Percentiles rank a stretch among this genome's conserved stretches.
Evolutionary conservation across 345 rosid genomes (phyloP).

Genomic region (Jatropha curcas): DNA sequence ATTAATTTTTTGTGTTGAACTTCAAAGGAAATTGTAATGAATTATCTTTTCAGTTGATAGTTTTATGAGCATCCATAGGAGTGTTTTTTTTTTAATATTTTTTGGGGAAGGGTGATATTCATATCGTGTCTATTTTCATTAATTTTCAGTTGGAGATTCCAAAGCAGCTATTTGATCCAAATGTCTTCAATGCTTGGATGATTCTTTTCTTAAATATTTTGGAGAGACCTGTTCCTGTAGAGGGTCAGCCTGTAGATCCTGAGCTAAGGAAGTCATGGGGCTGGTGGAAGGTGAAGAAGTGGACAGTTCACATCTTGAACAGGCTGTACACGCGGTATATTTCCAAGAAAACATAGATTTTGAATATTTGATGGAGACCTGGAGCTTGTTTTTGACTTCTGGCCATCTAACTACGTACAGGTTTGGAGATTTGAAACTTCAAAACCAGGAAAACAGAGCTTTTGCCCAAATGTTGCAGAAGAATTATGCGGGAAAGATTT

Average conservation of each 20-base stretch:
- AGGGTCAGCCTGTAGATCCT: constrained; percentile 88
- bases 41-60: background rate
- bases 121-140: constrained; percentile 11
- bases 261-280: constrained; percentile 98
- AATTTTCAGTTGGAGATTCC: constrained; percentile 89
- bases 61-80: background rate
- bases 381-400: background rate
- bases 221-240: constrained; percentile 94
- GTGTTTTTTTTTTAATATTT: background rate
- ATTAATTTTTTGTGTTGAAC: background rate
- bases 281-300: constrained; percentile 99
- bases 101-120: constrained; percentile 3
- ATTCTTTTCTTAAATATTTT: constrained; percentile 75
- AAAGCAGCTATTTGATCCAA: constrained; percentile 71
- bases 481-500: constrained; percentile 85
- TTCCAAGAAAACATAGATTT: constrained; percentile 6
- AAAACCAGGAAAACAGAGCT: constrained; percentile 77
- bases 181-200: constrained; percentile 95
- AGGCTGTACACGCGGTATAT: constrained; percentile 84
- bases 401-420: constrained; percentile 35
- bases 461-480: constrained; percentile 93
- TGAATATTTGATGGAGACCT: background rate
- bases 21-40: background rate
- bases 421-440: constrained; percentile 96
- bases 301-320: constrained; percentile 96